A percentile compares a stretch with the other conserved stretches of the same genome.
These are phyloP conservation scores for Cetraspora pellucida DNA, from an alignment of 192 early-diverging fungal species.

Conservation along the genomic window DNA sequence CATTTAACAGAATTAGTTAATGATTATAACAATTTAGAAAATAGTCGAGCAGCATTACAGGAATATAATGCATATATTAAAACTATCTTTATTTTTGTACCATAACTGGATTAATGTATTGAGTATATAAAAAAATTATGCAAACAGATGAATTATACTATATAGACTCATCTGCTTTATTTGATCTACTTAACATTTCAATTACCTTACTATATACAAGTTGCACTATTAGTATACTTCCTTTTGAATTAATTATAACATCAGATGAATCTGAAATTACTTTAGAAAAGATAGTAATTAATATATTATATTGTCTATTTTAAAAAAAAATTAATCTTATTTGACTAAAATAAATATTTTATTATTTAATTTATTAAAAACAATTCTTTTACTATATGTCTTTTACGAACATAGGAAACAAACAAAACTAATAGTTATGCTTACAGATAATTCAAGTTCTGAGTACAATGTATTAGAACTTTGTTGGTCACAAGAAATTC, in stretches of 20 bases:
- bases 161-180: background rate
- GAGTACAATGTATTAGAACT: too few relatives aligned
- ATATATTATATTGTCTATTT: too few relatives aligned
- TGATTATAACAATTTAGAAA: constrained; percentile 16
- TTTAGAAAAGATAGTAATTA: constrained; percentile 1
- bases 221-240: background rate
- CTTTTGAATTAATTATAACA: background rate
- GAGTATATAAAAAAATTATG: background rate
- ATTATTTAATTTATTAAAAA: too few relatives aligned
- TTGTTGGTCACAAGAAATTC: too few relatives aligned
- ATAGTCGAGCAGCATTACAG: constrained; percentile 3
- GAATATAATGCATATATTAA: background rate
- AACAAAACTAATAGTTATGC: too few relatives aligned
- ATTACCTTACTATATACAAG: background rate
- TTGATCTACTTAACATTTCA: background rate
- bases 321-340: too few relatives aligned
- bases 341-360: too few relatives aligned
- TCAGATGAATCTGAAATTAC: constrained; percentile 6
- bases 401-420: too few relatives aligned
- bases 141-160: background rate
- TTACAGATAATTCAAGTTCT: too few relatives aligned
- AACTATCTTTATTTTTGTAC: constrained; percentile 8
- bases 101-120: too few relatives aligned
- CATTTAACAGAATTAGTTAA: background rate
- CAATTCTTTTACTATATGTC: too few relatives aligned